Evolutionary conservation across 306 rosid species (phyloP).

Genomic region (Sicyos edulis): DNA sequence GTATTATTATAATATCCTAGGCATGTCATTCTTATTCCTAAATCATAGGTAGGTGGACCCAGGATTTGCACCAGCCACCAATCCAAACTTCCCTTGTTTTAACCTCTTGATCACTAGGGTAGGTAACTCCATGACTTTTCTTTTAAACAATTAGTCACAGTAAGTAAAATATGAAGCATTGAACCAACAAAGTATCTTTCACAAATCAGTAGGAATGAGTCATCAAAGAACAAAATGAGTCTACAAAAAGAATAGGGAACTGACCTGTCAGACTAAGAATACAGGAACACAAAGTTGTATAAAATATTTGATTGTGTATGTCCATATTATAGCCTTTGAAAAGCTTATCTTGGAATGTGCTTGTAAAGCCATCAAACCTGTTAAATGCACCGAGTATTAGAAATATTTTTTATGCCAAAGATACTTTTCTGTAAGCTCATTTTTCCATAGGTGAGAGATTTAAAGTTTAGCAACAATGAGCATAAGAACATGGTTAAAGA

Average conservation of each 20-base stretch:
- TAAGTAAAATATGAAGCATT: background rate
- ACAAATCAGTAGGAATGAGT: background rate
- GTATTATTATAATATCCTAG: background rate
- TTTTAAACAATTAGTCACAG: background rate
- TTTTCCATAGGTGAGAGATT: background rate
- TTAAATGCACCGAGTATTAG: conserved; percentile 18
- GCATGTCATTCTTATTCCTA: background rate
- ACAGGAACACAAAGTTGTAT: conserved; percentile 84
- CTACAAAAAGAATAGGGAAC: conserved; percentile 21
- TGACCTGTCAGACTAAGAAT: conserved; percentile 83
- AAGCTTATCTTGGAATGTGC: conserved; percentile 94
- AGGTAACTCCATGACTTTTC: background rate
- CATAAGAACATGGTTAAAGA: background rate
- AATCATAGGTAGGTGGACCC: background rate
- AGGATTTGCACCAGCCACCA: background rate
- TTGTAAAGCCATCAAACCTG: conserved; percentile 91
- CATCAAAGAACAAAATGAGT: background rate
- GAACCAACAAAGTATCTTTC: background rate
- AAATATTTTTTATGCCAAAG: background rate
- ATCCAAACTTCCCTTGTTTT: background rate
- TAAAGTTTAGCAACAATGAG: background rate
- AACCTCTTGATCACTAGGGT: background rate
- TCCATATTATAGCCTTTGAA: conserved; percentile 97
- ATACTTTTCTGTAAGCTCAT: background rate
- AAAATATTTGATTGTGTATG: conserved; percentile 96